Conservation (phyloP, 2,329 filamentous ascomycete species). For the Colletotrichum liriopes region DNA sequence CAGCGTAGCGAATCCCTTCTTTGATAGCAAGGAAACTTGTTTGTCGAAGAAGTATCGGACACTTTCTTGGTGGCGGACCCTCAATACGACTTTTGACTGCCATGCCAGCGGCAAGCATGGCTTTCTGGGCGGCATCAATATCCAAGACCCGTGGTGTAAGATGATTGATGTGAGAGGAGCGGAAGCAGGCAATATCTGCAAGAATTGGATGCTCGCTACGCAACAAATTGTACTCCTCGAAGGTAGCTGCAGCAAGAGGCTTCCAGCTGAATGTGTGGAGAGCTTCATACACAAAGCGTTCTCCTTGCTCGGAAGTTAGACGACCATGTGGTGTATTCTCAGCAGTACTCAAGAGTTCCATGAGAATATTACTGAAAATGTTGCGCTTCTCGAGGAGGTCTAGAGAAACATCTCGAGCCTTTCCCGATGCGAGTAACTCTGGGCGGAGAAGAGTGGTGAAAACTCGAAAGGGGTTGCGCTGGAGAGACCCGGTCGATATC, state of each 20-base stretch:
- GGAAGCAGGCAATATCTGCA: conserved; percentile 62
- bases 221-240: conserved; percentile 59
- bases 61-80: conserved; percentile 62
- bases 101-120: conserved; percentile 60
- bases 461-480: conserved; percentile 61
- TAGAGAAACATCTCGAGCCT: conserved; percentile 51
- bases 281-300: conserved; percentile 59
- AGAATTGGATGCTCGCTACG: conserved; percentile 62
- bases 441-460: conserved; percentile 57
- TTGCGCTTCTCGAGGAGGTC: conserved; percentile 54
- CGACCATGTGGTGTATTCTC: conserved; percentile 49
- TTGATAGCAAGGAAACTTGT: conserved; percentile 69
- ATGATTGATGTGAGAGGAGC: conserved; percentile 67
- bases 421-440: conserved; percentile 55
- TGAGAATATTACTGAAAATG: conserved; percentile 59
- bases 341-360: conserved; percentile 54
- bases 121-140: conserved; percentile 60
- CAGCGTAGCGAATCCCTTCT: conserved; percentile 60
- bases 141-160: conserved; percentile 67
- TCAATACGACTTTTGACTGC: conserved; percentile 66
- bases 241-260: conserved; percentile 55
- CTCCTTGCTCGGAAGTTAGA: conserved; percentile 51
- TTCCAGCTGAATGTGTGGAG: conserved; percentile 66
- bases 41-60: conserved; percentile 65
- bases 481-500: conserved; percentile 51